These are phyloP conservation scores for Saccharomyces kudriavzevii DNA, from an alignment of 805 yeast species.

Conservation along the genomic window DNA sequence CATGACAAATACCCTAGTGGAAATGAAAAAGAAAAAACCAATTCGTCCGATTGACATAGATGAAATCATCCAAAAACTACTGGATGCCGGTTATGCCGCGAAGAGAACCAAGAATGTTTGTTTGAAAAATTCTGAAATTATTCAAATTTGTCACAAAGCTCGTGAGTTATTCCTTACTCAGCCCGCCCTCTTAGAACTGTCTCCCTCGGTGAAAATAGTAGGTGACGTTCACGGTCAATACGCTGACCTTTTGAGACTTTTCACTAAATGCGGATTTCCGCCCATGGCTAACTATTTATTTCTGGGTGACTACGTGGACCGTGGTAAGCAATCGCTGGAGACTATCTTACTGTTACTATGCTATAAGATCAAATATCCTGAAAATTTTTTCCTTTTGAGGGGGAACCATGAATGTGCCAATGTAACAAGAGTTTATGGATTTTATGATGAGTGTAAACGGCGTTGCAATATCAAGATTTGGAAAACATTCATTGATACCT, in stretches of 20 bases:
- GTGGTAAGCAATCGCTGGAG: conserved; percentile 93
- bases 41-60: conserved; percentile 52
- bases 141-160: conserved; percentile 74
- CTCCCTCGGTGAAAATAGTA: conserved; percentile 71
- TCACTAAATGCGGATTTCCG: conserved; percentile 94
- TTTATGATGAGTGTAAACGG: conserved; percentile 94
- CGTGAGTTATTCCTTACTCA: conserved; percentile 83
- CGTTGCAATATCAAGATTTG: conserved; percentile 85
- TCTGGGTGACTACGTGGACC: conserved; percentile 92
- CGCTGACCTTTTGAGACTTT: conserved; percentile 78
- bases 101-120: conserved; percentile 84
- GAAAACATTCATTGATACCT: conserved; percentile 88
- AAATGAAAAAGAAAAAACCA: conserved; percentile 16
- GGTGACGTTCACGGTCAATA: conserved; percentile 97
- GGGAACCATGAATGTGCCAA: conserved; percentile 99
- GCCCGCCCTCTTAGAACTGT: conserved; percentile 78
- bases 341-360: conserved; percentile 79
- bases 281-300: conserved; percentile 87
- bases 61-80: conserved; percentile 75
- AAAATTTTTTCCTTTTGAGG: conserved; percentile 80
- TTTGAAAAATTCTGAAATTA: conserved; percentile 77
- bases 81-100: conserved; percentile 93
- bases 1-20: background rate
- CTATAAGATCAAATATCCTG: conserved; percentile 92
- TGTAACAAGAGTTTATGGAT: conserved; percentile 92